These are phyloP conservation scores for Sporisorium reilianum DNA, from an alignment of 1,284 basidiomycete species.

Conservation along the genomic window DNA sequence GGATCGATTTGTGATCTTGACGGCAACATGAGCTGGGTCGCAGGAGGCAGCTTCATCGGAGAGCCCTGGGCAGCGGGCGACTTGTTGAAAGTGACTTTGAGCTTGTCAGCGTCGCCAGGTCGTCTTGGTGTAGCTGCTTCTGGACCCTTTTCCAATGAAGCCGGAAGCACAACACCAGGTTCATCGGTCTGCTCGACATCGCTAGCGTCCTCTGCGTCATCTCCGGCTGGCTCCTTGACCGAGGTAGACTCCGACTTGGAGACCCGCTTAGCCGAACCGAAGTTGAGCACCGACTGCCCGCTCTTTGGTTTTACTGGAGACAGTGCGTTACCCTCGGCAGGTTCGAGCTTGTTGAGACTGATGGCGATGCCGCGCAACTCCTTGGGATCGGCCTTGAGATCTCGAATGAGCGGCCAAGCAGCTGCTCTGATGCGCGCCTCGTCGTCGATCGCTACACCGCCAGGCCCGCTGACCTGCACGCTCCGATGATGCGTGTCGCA, in stretches of 20 bases:
- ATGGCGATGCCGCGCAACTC: constrained; percentile 94
- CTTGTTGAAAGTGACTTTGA: not conserved
- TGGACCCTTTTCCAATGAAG: constrained; percentile 33
- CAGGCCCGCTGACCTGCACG: constrained; percentile 72
- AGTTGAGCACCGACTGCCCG: constrained; percentile 39
- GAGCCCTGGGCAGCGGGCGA: not conserved
- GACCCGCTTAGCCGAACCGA: constrained; percentile 7
- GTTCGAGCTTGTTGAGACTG: constrained; percentile 85
- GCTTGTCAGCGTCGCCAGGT: not conserved
- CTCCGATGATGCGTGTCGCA: constrained; percentile 88
- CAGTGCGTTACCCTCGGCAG: constrained; percentile 45
- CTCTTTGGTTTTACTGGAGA: constrained; percentile 28
- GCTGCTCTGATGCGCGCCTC: constrained; percentile 79
- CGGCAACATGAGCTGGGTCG: constrained; percentile 57
- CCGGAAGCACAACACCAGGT: constrained; percentile 22
- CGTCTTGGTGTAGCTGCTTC: constrained; percentile 35
- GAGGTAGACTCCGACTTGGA: not conserved
- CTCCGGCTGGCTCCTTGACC: not conserved
- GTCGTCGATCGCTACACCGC: constrained; percentile 77
- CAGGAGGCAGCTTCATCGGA: constrained; percentile 18
- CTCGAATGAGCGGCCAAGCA: constrained; percentile 80
- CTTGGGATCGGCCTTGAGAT: constrained; percentile 81
- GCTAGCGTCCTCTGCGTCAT: constrained; percentile 19
- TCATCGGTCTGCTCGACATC: constrained; percentile 33
- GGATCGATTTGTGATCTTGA: constrained; percentile 59